Base-by-base conservation (phyloP, 345 rosid genomes). In the Ricinus communis region DNA sequence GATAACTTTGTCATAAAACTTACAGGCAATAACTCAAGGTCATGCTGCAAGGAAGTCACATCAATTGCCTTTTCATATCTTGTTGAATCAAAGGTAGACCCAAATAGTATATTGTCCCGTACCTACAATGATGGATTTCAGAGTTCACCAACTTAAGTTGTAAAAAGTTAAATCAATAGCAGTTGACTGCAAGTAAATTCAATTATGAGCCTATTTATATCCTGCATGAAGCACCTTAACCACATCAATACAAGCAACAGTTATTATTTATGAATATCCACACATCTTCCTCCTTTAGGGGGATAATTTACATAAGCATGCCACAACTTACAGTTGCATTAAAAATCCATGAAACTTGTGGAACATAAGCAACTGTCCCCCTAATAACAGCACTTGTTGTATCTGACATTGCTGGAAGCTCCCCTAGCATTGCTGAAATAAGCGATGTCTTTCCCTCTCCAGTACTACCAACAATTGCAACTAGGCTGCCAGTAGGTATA, bases 321-420 rank as follows among this genome's bases (percentile, higher is more conserved):
- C 46, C n/a, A 68, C 31, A 75, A 86, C 91, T 81, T 85, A 95
- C 99, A 62, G 99, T 90, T 53, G 97, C 99, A 84, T 95, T 95
- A 70, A 95, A 95, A 79, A 95, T 95, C 99, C 99, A 95, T 19
- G 98, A 95, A 80, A 95, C 85, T 86, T 95, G 99, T 76, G 99
- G 94, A 79, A 95, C 98, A 90, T 95, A 95, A 80, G 98, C 96
- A 58, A 91, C 89, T 9, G 79, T 73, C 82, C 99, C 99, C 87
- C 97, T 87, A 64, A 87, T 77, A 60, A 82, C 80, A 70, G 81
- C 97, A 72, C 75, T 85, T 19, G 94, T 76, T 19, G 93, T 76
- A 74, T 88, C 88, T 51, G 91, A 84, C 53, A 78, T 60, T 31
- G 96, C 78, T 72, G 99, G 97, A 87, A 93, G 93, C 83, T 95